Percentiles rank a stretch among this genome's conserved stretches.
Evolutionary conservation across 192 early-diverging fungal genomes (phyloP).

Genomic region (Chytriomyces sp.): DNA sequence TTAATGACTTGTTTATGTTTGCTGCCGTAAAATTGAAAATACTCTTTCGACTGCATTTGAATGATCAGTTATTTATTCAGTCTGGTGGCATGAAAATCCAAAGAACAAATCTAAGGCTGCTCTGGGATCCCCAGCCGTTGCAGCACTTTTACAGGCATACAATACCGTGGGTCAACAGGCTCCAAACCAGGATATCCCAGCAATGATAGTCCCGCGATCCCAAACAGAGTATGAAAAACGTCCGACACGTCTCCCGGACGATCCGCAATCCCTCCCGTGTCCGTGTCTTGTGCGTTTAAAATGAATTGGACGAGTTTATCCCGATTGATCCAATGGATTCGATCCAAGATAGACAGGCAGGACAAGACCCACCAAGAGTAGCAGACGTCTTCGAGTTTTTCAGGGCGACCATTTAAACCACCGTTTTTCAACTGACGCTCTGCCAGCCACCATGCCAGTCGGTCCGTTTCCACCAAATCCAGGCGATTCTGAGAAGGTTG

Average conservation of each 20-base stretch:
- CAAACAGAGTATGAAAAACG: constrained; percentile 98
- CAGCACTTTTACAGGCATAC: constrained; percentile 57
- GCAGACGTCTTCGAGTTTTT: constrained; percentile 95
- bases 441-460: constrained; percentile 90
- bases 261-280: constrained; percentile 92
- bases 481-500: constrained; percentile 50
- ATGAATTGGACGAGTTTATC: constrained; percentile 80
- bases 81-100: too few relatives aligned
- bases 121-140: constrained; percentile 39
- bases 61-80: too few relatives aligned
- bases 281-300: constrained; percentile 69
- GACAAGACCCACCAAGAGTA: constrained; percentile 99
- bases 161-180: constrained; percentile 89
- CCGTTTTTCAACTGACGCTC: constrained; percentile 91
- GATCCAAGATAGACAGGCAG: constrained; percentile 77
- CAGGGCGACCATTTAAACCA: constrained; percentile 93
- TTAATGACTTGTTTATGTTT: neutral
- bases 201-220: constrained; percentile 82
- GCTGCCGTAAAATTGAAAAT: neutral
- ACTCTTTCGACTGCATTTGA: neutral
- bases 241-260: constrained; percentile 89
- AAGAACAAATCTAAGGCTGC: neutral
- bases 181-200: constrained; percentile 78
- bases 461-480: constrained; percentile 79
- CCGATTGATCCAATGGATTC: constrained; percentile 85